A percentile compares a stretch with the other conserved stretches of the same genome.
Conservation (phyloP, 129 eudicot genomes). For the Glebionis coronaria region DNA sequence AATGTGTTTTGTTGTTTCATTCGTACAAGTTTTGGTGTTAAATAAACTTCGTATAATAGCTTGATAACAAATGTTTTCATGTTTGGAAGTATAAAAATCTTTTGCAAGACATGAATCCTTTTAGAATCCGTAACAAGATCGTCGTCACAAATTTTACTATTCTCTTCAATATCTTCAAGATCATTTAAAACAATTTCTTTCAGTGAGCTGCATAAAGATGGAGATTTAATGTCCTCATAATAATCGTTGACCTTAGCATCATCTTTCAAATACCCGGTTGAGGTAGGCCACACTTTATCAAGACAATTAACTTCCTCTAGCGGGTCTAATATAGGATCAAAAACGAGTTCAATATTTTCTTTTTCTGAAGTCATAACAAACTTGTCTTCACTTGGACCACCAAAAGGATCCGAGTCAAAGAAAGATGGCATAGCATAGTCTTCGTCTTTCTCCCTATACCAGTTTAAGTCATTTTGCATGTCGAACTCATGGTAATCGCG, state of each 20-base stretch:
- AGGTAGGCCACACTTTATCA: conserved; percentile 41
- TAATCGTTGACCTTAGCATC: neutral
- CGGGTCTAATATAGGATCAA: conserved; percentile 36
- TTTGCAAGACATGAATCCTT: conserved; percentile 11
- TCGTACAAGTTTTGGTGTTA: too few relatives aligned
- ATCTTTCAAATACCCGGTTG: conserved; percentile 23
- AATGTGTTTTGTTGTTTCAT: too few relatives aligned
- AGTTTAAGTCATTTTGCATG: conserved; percentile 77
- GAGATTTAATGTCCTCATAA: too few relatives aligned
- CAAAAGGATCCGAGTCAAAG: conserved; percentile 47
- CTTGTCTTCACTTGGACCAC: conserved; percentile 80
- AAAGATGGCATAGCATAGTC: conserved; percentile 62
- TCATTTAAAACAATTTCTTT: conserved; percentile 29
- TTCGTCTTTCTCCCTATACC: conserved; percentile 83
- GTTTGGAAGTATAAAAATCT: too few relatives aligned
- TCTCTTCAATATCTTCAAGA: conserved; percentile 13
- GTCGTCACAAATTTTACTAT: conserved; percentile 9
- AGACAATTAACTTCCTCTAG: conserved; percentile 26
- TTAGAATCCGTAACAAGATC: conserved; percentile 33
- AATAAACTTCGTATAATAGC: too few relatives aligned
- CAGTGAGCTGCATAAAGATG: conserved; percentile 21
- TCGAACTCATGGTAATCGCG: conserved; percentile 92
- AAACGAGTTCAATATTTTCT: conserved; percentile 28
- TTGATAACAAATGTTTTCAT: too few relatives aligned
- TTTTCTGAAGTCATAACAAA: conserved; percentile 52